A percentile compares a stretch with the other conserved stretches of the same genome.
Conservation (phyloP, 2,329 filamentous ascomycete species). For the Aspergillus ruber region DNA sequence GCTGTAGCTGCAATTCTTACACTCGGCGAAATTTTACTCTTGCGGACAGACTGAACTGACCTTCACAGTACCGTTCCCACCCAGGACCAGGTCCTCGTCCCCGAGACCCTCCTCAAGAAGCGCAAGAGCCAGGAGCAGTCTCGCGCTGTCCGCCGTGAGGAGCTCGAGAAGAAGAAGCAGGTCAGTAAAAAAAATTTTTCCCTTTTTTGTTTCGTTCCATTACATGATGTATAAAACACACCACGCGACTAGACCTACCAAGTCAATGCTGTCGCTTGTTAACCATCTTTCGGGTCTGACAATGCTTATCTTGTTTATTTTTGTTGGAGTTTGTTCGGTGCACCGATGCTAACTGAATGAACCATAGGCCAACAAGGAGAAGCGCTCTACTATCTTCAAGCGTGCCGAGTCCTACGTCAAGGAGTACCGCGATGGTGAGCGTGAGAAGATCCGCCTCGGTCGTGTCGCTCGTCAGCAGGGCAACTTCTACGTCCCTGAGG, state of each 20-base stretch:
- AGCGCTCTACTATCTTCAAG: slow-evolving; percentile 99
- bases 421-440: slow-evolving; percentile 98
- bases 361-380: slow-evolving; percentile 89
- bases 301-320: slow-evolving; percentile 18
- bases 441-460: slow-evolving; percentile 91
- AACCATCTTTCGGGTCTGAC: slow-evolving; percentile 69
- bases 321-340: slow-evolving; percentile 5
- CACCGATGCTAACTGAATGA: slow-evolving; percentile 21
- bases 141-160: slow-evolving; percentile 76
- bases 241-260: slow-evolving; percentile 78
- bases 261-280: slow-evolving; percentile 89
- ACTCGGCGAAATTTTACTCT: slow-evolving; percentile 65
- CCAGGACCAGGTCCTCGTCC: slow-evolving; percentile 91
- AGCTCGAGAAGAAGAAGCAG: slow-evolving; percentile 80
- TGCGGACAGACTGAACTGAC: slow-evolving; percentile 75
- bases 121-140: slow-evolving; percentile 99
- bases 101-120: slow-evolving; percentile 99
- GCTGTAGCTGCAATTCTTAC: slow-evolving; percentile 84
- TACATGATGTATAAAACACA: slow-evolving; percentile 82
- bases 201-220: slow-evolving; percentile 11
- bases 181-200: slow-evolving; percentile 51
- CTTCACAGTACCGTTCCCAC: slow-evolving; percentile 77
- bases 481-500: slow-evolving; percentile 87
- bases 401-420: slow-evolving; percentile 99
- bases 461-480: slow-evolving; percentile 88